phyloP scores from a whole-genome alignment of 768 basidiomycete species.

The Auricularia sp. region DNA sequence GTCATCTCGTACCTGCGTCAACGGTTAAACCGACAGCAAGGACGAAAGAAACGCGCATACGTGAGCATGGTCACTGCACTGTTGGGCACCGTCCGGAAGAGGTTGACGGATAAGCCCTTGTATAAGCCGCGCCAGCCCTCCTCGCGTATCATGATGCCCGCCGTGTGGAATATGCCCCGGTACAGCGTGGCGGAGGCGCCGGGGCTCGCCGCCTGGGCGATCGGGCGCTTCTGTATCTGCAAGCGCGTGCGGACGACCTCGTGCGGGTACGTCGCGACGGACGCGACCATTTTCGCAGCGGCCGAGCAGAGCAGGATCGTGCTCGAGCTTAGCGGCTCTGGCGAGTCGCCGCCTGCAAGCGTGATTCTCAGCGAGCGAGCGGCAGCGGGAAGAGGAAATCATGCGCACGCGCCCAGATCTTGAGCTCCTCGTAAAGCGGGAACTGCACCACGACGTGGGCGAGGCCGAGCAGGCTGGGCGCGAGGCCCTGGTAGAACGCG shows the following conservation, averaged over 20 bases:
- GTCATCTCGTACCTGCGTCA: slow-evolving; percentile 31
- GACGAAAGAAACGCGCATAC: slow-evolving; percentile 32
- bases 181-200: slow-evolving; percentile 18
- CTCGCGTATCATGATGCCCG: slow-evolving; percentile 57
- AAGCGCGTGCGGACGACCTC: slow-evolving; percentile 97
- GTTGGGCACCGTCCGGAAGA: slow-evolving; percentile 90
- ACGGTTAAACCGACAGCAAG: not conserved
- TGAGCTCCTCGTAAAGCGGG: slow-evolving; percentile 89
- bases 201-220: slow-evolving; percentile 32
- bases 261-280: slow-evolving; percentile 92
- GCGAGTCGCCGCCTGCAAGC: slow-evolving; percentile 33
- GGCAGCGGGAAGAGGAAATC: slow-evolving; percentile 3
- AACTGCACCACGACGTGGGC: slow-evolving; percentile 95
- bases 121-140: slow-evolving; percentile 90
- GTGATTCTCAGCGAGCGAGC: slow-evolving; percentile 5
- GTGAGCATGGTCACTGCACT: slow-evolving; percentile 93
- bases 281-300: slow-evolving; percentile 92
- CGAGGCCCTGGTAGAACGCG: slow-evolving; percentile 89
- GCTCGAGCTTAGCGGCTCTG: slow-evolving; percentile 39
- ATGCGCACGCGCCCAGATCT: slow-evolving; percentile 71
- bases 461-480: slow-evolving; percentile 90
- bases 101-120: slow-evolving; percentile 87
- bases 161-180: slow-evolving; percentile 65
- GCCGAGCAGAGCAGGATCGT: slow-evolving; percentile 84
- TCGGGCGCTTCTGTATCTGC: slow-evolving; percentile 70